Evolutionary conservation across 2,329 filamentous ascomycete species (phyloP), one percentile per base, ranked within the genome.

Genomic region (Colletotrichum simmondsii): DNA sequence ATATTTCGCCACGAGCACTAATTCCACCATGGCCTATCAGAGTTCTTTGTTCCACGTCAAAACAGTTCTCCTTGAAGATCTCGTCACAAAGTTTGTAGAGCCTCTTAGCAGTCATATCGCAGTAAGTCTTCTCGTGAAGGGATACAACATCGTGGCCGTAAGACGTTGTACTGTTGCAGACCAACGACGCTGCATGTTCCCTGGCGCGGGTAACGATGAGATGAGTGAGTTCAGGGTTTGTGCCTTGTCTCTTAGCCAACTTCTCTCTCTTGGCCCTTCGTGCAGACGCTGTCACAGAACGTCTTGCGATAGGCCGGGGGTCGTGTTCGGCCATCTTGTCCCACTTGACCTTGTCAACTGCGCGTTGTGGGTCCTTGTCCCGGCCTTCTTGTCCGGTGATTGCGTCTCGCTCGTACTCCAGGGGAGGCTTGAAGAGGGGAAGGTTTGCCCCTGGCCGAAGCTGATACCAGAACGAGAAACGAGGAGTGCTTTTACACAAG

Each of bases 71-170:
- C 3, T 22, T 54, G 12, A 52, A 26, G 0, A 46, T 53, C 3
- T 53, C 52, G 19, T 70, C 69, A 67, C 80, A 82, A 35, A 82
- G 66, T 4, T 77, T 75, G 70, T 76, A 79, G 24, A 77, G 56
- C 56, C 76, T 69, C 61, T 78, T 78, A 8, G 72, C 68, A 3
- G 74, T 73, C 79, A 82, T 83, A 63, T 82, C 79, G 71, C 80
- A 82, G 70, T 80, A 82, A 7, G 79, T 19, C 3, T 74, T 74
- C 67, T 82, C 80, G 5, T 67, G 64, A 14, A 75, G 64, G 8
- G 79, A 81, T 28, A 80, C 79, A 30, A 81, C 78, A 65, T 81
- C 79, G 12, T 79, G 80, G 10, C 80, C 81, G 5, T 76, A 71
- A 37, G 79, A 80, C 6, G 70, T 78, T 7, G 70, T 46, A 30